Evolutionary conservation across 1,139 yeast species (phyloP).

Genomic region (Saccharomycopsis hybrid): DNA sequence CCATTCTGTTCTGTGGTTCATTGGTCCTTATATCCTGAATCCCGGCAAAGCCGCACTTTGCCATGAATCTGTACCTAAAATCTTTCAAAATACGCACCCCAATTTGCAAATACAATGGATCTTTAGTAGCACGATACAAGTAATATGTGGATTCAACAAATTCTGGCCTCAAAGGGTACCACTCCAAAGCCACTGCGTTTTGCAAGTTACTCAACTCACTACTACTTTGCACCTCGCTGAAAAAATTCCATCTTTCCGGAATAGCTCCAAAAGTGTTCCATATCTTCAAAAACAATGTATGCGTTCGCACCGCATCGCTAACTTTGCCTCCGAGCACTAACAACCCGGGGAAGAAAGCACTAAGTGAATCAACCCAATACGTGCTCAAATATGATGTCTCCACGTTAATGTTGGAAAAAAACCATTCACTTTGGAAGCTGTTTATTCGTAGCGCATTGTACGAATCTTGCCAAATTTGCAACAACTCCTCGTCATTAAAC

Average conservation of each 20-base stretch:
- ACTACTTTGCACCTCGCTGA: constrained; percentile 17
- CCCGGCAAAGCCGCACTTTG: constrained; percentile 81
- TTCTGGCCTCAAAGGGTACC: constrained; percentile 93
- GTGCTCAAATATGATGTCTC: constrained; percentile 45
- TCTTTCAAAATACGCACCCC: constrained; percentile 61
- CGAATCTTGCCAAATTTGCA: constrained; percentile 52
- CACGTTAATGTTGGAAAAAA: constrained; percentile 55
- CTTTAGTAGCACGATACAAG: constrained; percentile 76
- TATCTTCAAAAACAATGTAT: constrained; percentile 61
- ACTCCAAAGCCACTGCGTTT: constrained; percentile 46
- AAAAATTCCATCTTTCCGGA: constrained; percentile 80
- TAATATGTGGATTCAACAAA: constrained; percentile 84
- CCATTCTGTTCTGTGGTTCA: constrained; percentile 72
- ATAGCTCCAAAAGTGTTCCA: constrained; percentile 79
- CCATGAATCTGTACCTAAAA: constrained; percentile 44
- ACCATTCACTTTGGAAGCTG: constrained; percentile 43
- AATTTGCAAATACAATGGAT: constrained; percentile 73
- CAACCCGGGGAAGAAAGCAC: constrained; percentile 86
- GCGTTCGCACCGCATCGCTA: constrained; percentile 55
- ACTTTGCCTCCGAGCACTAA: constrained; percentile 76
- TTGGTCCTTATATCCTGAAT: constrained; percentile 62
- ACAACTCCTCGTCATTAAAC: constrained; percentile 59
- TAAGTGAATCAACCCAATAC: constrained; percentile 76
- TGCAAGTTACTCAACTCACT: background rate
- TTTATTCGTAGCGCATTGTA: constrained; percentile 51